Base-by-base conservation (phyloP, 1,284 basidiomycete genomes). In the Trichosporon sp. region DNA sequence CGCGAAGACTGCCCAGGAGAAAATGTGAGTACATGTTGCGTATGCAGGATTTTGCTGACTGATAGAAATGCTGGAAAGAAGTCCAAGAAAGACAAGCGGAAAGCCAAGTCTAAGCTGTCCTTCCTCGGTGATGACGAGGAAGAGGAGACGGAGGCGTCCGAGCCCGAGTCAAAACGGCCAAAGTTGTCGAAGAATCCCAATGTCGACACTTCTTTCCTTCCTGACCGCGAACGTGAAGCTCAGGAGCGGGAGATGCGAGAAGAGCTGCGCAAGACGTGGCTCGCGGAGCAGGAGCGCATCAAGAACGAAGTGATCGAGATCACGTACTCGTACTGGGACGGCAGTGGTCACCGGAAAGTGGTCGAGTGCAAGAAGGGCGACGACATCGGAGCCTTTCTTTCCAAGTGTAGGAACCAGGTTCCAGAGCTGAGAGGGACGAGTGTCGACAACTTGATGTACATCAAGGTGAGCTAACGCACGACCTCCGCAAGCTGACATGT, bases 331-430 rank as follows among this genome's bases (percentile, higher is more conserved):
- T 99, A 91, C 83, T 99, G 97, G 97, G 96, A 99, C 79, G 96
- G 96, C 4, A 95, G 91, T 76, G 97, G 97, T 0, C 97, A 99
- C 84, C 87, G 96, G 53, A 98, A 96, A 85, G 90, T 89, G 38
- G 95, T 97, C 18, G 87, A 86, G 93, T 98, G 95, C 84, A 97
- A 93, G 86, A 99, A 99, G 82, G 96, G 96, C n/a, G 95, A 99
- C 77, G 89, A 90, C 64, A 90, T 99, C 68, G 89, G 89, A 2
- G 86, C 85, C 6, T 98, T 99, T 83, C 86, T 99, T 69, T 92
- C 95, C 79, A 98, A 95, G 81, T 96, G 94, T 77, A 88, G 95
- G 38, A 88, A 89, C 65, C 95, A 98, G 77, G 92, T 97, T 77
- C 91, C 95, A 1, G 95, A 98, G 83, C 87, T 99, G 65, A 86